A percentile compares a stretch with the other conserved stretches of the same genome.
phyloP scores from a whole-genome alignment of 495 filamentous ascomycete species.

The Penicillium coffeae region DNA sequence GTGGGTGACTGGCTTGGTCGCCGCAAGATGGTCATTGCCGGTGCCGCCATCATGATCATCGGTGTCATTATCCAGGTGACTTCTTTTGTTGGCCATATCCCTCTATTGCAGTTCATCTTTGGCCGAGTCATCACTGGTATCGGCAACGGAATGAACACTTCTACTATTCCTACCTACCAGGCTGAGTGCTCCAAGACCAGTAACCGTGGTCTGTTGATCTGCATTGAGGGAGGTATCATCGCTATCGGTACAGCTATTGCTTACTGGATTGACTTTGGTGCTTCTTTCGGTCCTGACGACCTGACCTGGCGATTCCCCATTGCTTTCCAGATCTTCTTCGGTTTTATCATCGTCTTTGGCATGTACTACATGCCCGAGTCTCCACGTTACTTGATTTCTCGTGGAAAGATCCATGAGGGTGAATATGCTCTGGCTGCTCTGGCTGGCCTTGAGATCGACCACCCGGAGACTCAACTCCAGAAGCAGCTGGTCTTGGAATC shows the following conservation, averaged over 20 bases:
- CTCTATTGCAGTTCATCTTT: slow-evolving; percentile 67
- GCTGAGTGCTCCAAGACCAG: slow-evolving; percentile 70
- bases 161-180: slow-evolving; percentile 77
- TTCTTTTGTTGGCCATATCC: slow-evolving; percentile 40
- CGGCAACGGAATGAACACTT: slow-evolving; percentile 76
- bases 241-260: slow-evolving; percentile 73
- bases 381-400: slow-evolving; percentile 68
- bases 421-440: slow-evolving; percentile 68
- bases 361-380: slow-evolving; percentile 73
- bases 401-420: slow-evolving; percentile 64
- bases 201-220: slow-evolving; percentile 78
- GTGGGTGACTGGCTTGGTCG: slow-evolving; percentile 68
- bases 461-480: slow-evolving; percentile 55
- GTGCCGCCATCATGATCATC: slow-evolving; percentile 74
- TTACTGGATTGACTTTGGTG: slow-evolving; percentile 84
- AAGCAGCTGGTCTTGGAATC: slow-evolving; percentile 70
- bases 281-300: slow-evolving; percentile 60
- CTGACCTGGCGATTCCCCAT: slow-evolving; percentile 79
- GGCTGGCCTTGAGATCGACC: slow-evolving; percentile 53
- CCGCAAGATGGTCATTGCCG: slow-evolving; percentile 55
- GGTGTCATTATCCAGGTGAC: slow-evolving; percentile 75
- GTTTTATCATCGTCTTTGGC: slow-evolving; percentile 57
- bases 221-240: slow-evolving; percentile 77
- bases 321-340: slow-evolving; percentile 76
- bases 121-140: slow-evolving; percentile 71